A percentile compares a stretch with the other conserved stretches of the same genome.
Evolutionary conservation across 2,329 filamentous ascomycete species (phyloP).

Genomic region (Pseudopyricularia cyperi): DNA sequence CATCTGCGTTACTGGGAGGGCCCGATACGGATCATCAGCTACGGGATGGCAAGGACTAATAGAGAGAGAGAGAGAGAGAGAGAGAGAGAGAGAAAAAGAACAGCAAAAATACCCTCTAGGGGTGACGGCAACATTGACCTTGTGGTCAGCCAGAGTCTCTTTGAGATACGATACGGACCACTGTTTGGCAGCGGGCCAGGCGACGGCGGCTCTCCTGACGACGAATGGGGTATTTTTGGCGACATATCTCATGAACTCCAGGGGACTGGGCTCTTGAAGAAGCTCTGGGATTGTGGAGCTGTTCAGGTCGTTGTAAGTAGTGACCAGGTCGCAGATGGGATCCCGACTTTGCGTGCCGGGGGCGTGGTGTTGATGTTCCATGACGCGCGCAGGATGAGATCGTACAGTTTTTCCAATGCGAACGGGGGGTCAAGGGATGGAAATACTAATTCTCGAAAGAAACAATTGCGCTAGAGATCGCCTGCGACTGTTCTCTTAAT

Average conservation of each 20-base stretch:
- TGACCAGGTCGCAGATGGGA: slow-evolving; percentile 43
- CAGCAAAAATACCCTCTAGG: slow-evolving; percentile 43
- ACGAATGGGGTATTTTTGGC: slow-evolving; percentile 64
- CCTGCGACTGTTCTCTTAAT: too few relatives aligned
- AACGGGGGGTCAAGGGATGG: too few relatives aligned
- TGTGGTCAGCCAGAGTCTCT: slow-evolving; percentile 35
- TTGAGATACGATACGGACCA: slow-evolving; percentile 54
- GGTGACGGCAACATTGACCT: slow-evolving; percentile 68
- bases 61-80: background rate
- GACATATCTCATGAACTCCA: slow-evolving; percentile 72
- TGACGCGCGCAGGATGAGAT: background rate
- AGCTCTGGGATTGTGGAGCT: slow-evolving; percentile 45
- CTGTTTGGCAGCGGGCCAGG: slow-evolving; percentile 47
- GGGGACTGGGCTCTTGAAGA: slow-evolving; percentile 50
- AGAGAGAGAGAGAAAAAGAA: background rate
- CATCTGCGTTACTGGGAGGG: slow-evolving; percentile 31
- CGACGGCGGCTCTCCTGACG: slow-evolving; percentile 44
- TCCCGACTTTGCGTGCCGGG: slow-evolving; percentile 12
- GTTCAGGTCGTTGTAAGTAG: slow-evolving; percentile 64
- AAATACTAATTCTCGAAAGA: background rate
- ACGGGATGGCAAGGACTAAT: background rate
- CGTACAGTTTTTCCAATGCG: background rate
- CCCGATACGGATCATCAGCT: background rate
- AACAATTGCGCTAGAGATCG: too few relatives aligned
- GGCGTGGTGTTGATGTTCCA: background rate